Evolutionary conservation across 2,329 filamentous ascomycete species (phyloP).

Genomic region (Thermoascus crustaceus): DNA sequence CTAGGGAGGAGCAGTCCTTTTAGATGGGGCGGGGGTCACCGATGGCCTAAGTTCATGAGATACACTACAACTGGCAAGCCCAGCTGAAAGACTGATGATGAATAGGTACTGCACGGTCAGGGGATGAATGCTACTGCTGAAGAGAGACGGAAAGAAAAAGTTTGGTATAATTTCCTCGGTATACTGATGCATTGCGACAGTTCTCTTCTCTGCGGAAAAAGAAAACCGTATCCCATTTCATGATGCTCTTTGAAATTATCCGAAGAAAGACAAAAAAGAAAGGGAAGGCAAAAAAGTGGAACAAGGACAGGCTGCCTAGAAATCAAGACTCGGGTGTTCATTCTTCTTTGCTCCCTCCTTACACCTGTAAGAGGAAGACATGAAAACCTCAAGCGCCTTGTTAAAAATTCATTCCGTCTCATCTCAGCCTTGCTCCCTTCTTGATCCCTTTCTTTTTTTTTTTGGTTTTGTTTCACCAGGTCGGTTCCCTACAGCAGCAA

Average conservation of each 20-base stretch:
- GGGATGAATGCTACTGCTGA: background rate
- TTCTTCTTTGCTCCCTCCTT: too few species aligned
- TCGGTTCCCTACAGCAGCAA: conserved; percentile 1
- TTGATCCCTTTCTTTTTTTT: conserved; percentile 1
- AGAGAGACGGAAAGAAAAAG: conserved; percentile 2
- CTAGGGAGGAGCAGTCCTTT: too few species aligned
- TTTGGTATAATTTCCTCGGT: conserved; percentile 3
- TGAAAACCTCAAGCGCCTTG: too few species aligned
- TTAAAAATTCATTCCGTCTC: too few species aligned
- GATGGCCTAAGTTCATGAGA: too few species aligned
- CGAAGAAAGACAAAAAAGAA: too few species aligned
- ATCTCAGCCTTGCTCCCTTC: too few species aligned
- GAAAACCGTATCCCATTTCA: conserved; percentile 2
- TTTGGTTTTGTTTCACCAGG: conserved; percentile 1
- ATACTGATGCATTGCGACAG: conserved; percentile 1
- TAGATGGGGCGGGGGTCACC: too few species aligned
- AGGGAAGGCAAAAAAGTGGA: conserved; percentile 2
- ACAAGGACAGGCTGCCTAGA: conserved; percentile 1
- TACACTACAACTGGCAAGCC: too few species aligned
- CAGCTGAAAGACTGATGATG: too few species aligned
- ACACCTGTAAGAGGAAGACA: too few species aligned
- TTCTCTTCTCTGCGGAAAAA: background rate
- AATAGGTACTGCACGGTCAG: too few species aligned
- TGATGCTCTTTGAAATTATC: background rate
- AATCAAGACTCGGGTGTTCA: background rate